These are phyloP conservation scores for Solanum paucissectum DNA, from an alignment of 257 asterid species.

Conservation along the genomic window DNA sequence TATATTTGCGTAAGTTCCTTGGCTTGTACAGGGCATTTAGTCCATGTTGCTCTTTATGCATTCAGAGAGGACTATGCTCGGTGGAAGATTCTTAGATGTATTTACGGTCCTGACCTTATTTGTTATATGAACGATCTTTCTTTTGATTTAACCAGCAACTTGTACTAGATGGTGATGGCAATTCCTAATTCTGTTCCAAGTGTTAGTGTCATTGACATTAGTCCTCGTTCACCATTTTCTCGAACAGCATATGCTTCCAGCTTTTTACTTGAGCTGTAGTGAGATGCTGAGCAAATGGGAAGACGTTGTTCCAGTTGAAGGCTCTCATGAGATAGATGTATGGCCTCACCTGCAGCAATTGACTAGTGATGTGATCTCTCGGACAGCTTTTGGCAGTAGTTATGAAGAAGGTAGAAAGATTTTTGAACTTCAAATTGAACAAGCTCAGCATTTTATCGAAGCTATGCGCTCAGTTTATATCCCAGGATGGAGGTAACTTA, in stretches of 20 bases:
- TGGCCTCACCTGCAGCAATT: conserved; percentile 31
- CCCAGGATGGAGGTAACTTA: conserved; percentile 8
- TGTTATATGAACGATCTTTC: not conserved
- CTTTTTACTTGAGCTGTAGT: conserved; percentile 16
- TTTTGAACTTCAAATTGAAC: conserved; percentile 24
- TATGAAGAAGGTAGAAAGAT: conserved; percentile 39
- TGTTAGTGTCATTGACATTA: not conserved
- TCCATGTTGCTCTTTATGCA: not conserved
- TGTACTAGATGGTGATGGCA: not conserved
- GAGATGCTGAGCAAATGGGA: conserved; percentile 19
- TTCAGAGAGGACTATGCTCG: not conserved
- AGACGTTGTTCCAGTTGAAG: not conserved
- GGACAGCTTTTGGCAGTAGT: conserved; percentile 44
- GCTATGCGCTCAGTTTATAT: not conserved
- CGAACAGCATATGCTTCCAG: conserved; percentile 31
- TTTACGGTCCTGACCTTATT: not conserved
- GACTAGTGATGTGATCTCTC: conserved; percentile 27
- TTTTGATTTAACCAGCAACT: not conserved
- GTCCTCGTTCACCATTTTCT: not conserved
- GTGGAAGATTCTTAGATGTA: not conserved
- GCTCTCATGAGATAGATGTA: conserved; percentile 3
- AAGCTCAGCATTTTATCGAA: not conserved
- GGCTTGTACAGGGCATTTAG: not conserved
- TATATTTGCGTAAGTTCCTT: not conserved
- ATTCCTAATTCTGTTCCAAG: not conserved